Conservation (phyloP, 2,329 filamentous ascomycete genomes). For the Colletotrichum spinosum region DNA sequence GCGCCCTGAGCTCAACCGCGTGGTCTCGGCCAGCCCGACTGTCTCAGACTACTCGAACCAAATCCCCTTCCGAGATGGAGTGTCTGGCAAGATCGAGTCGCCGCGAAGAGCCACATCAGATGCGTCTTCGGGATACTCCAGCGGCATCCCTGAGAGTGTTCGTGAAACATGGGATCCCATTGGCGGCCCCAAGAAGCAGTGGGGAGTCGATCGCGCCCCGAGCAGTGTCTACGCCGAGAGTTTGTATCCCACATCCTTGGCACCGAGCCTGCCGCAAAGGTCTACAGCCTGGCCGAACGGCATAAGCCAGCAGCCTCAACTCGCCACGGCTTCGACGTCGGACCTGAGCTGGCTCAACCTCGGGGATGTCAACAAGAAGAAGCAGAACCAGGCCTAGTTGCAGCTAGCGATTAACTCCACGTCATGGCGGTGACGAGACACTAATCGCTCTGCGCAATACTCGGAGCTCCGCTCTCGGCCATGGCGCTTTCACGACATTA, state of each 20-base stretch:
- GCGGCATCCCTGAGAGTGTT: constrained; percentile 74
- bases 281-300: constrained; percentile 47
- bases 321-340: constrained; percentile 61
- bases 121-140: constrained; percentile 69
- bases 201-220: constrained; percentile 62
- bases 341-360: constrained; percentile 89
- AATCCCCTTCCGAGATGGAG: constrained; percentile 65
- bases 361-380: constrained; percentile 55
- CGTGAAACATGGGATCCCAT: constrained; percentile 67
- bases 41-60: constrained; percentile 69
- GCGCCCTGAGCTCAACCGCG: constrained; percentile 71
- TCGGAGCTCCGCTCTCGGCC: constrained; percentile 33
- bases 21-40: constrained; percentile 77
- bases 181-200: constrained; percentile 53
- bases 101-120: constrained; percentile 59
- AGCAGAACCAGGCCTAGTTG: constrained; percentile 20
- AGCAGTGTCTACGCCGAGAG: constrained; percentile 64
- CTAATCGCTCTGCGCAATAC: constrained; percentile 25
- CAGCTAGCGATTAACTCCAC: constrained; percentile 14
- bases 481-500: constrained; percentile 37
- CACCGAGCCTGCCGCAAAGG: constrained; percentile 48
- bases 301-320: constrained; percentile 62
- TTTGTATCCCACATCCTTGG: constrained; percentile 56
- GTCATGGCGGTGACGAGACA: constrained; percentile 33
- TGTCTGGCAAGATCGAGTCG: constrained; percentile 69